Evolutionary conservation across 2,329 filamentous ascomycete species (phyloP).

Genomic region (Stenocarpella maydis): DNA sequence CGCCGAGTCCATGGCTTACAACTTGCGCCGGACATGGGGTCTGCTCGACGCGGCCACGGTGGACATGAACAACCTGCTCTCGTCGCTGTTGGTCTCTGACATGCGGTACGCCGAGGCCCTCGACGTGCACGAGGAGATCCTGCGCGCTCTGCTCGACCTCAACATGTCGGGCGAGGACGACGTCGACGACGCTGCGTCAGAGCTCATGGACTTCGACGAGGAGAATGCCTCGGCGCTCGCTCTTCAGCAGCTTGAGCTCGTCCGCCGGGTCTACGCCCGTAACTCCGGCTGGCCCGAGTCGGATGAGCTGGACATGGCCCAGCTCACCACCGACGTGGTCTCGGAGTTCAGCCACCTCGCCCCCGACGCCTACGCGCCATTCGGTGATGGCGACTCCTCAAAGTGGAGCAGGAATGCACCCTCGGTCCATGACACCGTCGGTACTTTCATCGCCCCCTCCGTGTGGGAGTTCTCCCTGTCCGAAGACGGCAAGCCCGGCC

Average conservation of each 20-base stretch:
- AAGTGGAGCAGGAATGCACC: slow-evolving; percentile 35
- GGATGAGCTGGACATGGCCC: slow-evolving; percentile 33
- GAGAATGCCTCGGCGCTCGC: slow-evolving; percentile 35
- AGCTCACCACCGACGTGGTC: slow-evolving; percentile 34
- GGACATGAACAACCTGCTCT: slow-evolving; percentile 37
- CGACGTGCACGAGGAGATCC: slow-evolving; percentile 36
- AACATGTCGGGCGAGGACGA: slow-evolving; percentile 33
- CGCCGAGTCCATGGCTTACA: slow-evolving; percentile 36
- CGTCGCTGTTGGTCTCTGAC: slow-evolving; percentile 34
- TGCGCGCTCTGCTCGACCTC: slow-evolving; percentile 34
- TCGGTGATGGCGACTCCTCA: slow-evolving; percentile 34
- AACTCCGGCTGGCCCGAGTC: slow-evolving; percentile 35
- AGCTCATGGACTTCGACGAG: slow-evolving; percentile 35
- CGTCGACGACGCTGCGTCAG: slow-evolving; percentile 31
- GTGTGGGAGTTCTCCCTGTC: slow-evolving; percentile 35
- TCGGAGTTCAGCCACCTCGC: slow-evolving; percentile 34
- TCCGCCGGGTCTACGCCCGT: slow-evolving; percentile 35
- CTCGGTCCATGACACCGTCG: slow-evolving; percentile 25
- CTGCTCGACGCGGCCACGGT: slow-evolving; percentile 36
- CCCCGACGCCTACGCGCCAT: slow-evolving; percentile 31
- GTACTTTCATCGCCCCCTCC: slow-evolving; percentile 32
- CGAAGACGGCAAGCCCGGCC: slow-evolving; percentile 34
- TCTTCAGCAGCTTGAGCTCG: slow-evolving; percentile 35
- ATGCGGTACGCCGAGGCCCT: slow-evolving; percentile 34
- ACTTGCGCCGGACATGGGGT: slow-evolving; percentile 37